Percentiles rank a stretch among this genome's conserved stretches.
Evolutionary conservation across 345 rosid species (phyloP).

Genomic region (Lagerstroemia speciosa): DNA sequence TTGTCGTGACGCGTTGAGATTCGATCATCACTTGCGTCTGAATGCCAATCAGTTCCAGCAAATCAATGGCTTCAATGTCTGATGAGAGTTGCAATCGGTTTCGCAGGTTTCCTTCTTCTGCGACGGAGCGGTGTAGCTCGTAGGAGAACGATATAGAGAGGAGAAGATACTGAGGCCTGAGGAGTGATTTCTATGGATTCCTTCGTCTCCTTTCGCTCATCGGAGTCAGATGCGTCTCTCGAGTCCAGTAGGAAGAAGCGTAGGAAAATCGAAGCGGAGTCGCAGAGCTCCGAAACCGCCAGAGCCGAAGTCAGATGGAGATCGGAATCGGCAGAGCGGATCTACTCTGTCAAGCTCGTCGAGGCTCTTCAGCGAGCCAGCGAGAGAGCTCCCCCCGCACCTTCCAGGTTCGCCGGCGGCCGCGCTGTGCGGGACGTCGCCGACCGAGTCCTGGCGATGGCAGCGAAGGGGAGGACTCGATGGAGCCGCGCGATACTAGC

Average conservation of each 20-base stretch:
- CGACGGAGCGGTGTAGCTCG: background rate
- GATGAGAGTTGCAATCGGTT: background rate
- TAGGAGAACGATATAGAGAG: background rate
- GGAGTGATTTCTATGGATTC: background rate
- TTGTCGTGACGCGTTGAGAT: no score
- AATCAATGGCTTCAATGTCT: no score
- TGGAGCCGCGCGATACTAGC: slow-evolving; percentile 75
- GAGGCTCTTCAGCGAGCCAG: slow-evolving; percentile 48
- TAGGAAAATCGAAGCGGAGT: slow-evolving; percentile 19
- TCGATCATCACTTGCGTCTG: no score
- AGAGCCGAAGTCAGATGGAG: slow-evolving; percentile 38
- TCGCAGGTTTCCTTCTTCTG: background rate
- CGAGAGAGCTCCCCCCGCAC: slow-evolving; percentile 10
- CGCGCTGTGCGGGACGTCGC: slow-evolving; percentile 32
- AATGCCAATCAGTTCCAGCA: no score
- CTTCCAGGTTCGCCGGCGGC: slow-evolving; percentile 4
- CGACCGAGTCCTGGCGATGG: slow-evolving; percentile 46
- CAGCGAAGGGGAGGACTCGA: slow-evolving; percentile 50
- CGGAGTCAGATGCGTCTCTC: slow-evolving; percentile 11
- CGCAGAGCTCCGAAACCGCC: slow-evolving; percentile 6
- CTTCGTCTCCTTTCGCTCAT: slow-evolving; percentile 12
- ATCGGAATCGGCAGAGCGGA: slow-evolving; percentile 47
- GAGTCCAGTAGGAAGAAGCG: slow-evolving; percentile 44
- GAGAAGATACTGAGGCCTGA: background rate
- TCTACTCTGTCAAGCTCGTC: slow-evolving; percentile 56